A percentile compares a stretch with the other conserved stretches of the same genome.
Conservation (phyloP, 2,329 filamentous ascomycete species). For the Monosporascus sp. region DNA sequence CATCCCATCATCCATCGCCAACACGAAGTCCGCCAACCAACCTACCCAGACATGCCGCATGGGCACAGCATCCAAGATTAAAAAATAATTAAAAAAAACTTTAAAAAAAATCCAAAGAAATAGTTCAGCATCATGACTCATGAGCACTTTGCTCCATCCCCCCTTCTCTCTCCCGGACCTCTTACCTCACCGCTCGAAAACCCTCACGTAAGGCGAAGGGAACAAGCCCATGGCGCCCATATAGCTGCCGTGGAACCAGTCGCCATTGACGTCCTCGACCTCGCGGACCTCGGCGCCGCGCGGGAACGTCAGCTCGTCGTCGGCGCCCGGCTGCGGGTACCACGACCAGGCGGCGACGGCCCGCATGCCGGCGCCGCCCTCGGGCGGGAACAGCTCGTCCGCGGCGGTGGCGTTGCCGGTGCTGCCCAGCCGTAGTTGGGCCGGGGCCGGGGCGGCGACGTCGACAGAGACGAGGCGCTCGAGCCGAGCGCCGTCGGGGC, state of each 20-base stretch:
- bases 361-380: slow-evolving; percentile 64
- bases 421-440: slow-evolving; percentile 2
- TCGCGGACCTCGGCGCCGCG: slow-evolving; percentile 77
- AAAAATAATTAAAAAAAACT: no score
- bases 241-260: slow-evolving; percentile 87
- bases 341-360: slow-evolving; percentile 70
- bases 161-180: neutral
- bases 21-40: no score
- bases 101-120: no score
- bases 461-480: slow-evolving; percentile 47
- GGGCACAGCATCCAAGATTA: no score
- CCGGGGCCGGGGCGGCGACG: slow-evolving; percentile 40
- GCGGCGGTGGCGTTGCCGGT: slow-evolving; percentile 20
- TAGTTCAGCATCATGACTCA: no score
- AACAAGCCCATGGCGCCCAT: slow-evolving; percentile 76
- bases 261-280: slow-evolving; percentile 80
- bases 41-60: no score
- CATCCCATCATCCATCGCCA: no score
- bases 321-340: slow-evolving; percentile 59
- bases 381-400: slow-evolving; percentile 57
- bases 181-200: slow-evolving; percentile 27
- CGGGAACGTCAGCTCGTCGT: slow-evolving; percentile 80
- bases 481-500: slow-evolving; percentile 29
- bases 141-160: no score
- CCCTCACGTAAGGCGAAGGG: slow-evolving; percentile 67